Evolutionary conservation across 2,329 filamentous ascomycete species (phyloP).

Genomic region (Apiospora rasikravindrae): DNA sequence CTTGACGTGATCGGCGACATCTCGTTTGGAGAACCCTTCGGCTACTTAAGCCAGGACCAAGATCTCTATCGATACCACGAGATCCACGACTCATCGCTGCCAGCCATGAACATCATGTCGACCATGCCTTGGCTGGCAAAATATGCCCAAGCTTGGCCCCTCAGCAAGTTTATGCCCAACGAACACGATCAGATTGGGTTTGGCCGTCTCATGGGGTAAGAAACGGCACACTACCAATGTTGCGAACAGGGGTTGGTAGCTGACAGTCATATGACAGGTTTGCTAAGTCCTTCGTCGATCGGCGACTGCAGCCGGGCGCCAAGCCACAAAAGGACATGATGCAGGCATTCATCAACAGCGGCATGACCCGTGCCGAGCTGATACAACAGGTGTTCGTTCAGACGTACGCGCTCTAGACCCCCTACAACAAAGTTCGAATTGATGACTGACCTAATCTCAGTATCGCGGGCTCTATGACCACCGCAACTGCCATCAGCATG

Average conservation of each 20-base stretch:
- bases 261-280: constrained; percentile 26
- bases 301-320: constrained; percentile 33
- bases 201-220: constrained; percentile 46
- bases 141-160: constrained; percentile 43
- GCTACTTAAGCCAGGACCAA: constrained; percentile 53
- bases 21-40: constrained; percentile 57
- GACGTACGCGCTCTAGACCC: constrained; percentile 35
- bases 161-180: constrained; percentile 41
- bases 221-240: background rate
- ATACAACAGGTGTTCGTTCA: constrained; percentile 46
- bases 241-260: background rate
- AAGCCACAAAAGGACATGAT: constrained; percentile 44
- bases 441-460: constrained; percentile 18
- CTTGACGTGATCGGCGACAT: constrained; percentile 60
- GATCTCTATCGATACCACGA: constrained; percentile 54
- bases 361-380: constrained; percentile 42
- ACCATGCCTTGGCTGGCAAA: constrained; percentile 44
- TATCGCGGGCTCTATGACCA: constrained; percentile 33
- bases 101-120: constrained; percentile 43
- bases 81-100: constrained; percentile 48
- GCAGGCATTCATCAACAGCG: constrained; percentile 45
- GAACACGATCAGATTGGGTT: constrained; percentile 46
- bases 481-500: constrained; percentile 34
- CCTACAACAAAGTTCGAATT: background rate
- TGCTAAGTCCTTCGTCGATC: constrained; percentile 34